Evolutionary conservation across 345 rosid genomes (phyloP), one percentile per base, ranked within the genome.

Genomic region (Gossypium longicalyx): DNA sequence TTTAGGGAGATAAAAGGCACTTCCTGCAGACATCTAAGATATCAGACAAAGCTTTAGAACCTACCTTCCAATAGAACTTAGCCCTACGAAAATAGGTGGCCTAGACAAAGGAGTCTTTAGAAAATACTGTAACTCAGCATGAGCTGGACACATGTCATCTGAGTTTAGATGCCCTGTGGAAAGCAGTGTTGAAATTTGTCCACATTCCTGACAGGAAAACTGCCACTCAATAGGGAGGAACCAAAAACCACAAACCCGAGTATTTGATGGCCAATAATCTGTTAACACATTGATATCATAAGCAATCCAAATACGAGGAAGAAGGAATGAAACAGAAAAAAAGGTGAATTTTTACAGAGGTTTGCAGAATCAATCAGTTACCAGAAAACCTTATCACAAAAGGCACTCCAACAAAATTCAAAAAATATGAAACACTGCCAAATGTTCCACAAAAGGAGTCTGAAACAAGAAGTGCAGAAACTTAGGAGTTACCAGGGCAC

Each of bases 51-150:
- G 62, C 45, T 70, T 59, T 78, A 43, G 74, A 78, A 74, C 87
- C 79, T 83, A 85, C 97, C 98, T 90, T 76, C 97, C 98, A 77
- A 86, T 34, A 72, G 97, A 90, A 83, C 96, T 94, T 76, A 92
- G 73, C 41, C 98, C 88, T 19, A 91, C 29, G 67, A 91, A 94
- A 72, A 91, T 82, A 72, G 89, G 93, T 20, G 76, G 92, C 56
- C 59, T 27, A 29, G 82, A 83, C 44, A 82, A 74, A 66, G 81
- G 56, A 71, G 77, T 61, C 60, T 78, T 82, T 49, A 90, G 41
- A 79, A 91, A 94, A 77, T 57, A 49, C 77, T 84, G 86, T 67
- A 94, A 69, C 80, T 80, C 85, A 67, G 82, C 51, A 85, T 91
- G 98, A 74, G 82, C 81, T 63, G 82, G 65, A 83, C 98, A 94